Evolutionary conservation across 352 stramenopile species (phyloP).

Genomic region (Phytophthora hibernalis): DNA sequence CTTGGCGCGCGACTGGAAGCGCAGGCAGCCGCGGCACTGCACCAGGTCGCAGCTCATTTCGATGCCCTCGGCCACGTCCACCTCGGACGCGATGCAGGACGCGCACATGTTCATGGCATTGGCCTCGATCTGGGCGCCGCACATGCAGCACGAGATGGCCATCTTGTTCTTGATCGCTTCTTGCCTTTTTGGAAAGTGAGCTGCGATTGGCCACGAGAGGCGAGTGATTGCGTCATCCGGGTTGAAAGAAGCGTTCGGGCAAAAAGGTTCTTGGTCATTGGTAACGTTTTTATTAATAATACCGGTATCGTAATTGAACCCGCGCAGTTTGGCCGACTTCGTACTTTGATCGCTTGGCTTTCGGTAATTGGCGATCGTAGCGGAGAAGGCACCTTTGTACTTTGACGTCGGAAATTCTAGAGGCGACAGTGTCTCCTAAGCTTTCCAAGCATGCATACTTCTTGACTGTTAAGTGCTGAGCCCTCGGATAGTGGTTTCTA

Average conservation of each 20-base stretch:
- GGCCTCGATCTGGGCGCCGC: conserved; percentile 70
- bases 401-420: too few species aligned
- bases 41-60: conserved; percentile 51
- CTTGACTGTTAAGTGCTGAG: too few species aligned
- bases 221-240: not conserved
- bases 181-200: conserved; percentile 2
- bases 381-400: too few species aligned
- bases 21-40: conserved; percentile 74
- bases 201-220: not conserved
- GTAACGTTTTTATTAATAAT: too few species aligned
- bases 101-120: conserved; percentile 86
- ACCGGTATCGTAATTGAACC: too few species aligned
- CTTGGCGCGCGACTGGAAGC: conserved; percentile 68
- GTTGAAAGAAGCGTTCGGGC: not conserved
- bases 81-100: conserved; percentile 67
- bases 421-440: too few species aligned
- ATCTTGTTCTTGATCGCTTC: not conserved
- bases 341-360: too few species aligned
- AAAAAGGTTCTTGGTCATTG: too few species aligned
- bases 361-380: too few species aligned
- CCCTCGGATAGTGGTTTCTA: too few species aligned
- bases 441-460: too few species aligned
- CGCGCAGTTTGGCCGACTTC: too few species aligned
- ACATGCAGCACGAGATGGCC: conserved; percentile 59
- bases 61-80: conserved; percentile 81